Conservation (phyloP, 2,329 filamentous ascomycete genomes). For the Clonostachys solani region DNA sequence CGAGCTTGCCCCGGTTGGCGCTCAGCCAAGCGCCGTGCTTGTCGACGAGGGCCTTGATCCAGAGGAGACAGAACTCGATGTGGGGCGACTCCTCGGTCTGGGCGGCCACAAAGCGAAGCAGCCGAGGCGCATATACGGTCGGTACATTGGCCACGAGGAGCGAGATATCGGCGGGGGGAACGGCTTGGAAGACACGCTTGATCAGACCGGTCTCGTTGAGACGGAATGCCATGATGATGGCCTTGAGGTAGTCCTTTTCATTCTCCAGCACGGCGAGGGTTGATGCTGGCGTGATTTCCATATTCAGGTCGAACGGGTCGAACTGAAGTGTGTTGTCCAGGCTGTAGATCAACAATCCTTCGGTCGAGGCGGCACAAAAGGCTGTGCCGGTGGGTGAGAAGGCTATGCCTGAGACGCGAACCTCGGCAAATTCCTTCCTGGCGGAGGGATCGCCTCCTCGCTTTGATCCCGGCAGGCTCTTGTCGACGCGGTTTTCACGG, state of each 20-base stretch:
- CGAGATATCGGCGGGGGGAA: slow-evolving; percentile 69
- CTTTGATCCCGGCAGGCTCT: slow-evolving; percentile 77
- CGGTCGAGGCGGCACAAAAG: slow-evolving; percentile 93
- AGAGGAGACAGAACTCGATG: slow-evolving; percentile 89
- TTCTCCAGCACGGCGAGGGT: slow-evolving; percentile 65
- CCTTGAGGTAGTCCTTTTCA: slow-evolving; percentile 81
- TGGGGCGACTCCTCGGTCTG: slow-evolving; percentile 89
- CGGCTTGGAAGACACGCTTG: slow-evolving; percentile 78
- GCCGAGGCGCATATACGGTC: slow-evolving; percentile 76
- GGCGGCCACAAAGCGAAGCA: slow-evolving; percentile 82
- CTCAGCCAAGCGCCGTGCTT: slow-evolving; percentile 83
- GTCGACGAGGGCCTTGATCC: slow-evolving; percentile 81
- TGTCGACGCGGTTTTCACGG: slow-evolving; percentile 77
- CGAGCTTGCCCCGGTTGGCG: slow-evolving; percentile 73
- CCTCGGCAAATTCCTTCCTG: slow-evolving; percentile 72
- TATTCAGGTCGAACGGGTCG: slow-evolving; percentile 93
- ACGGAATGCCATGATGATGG: slow-evolving; percentile 94
- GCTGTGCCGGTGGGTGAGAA: slow-evolving; percentile 87
- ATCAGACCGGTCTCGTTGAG: slow-evolving; percentile 83
- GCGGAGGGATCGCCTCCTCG: slow-evolving; percentile 78
- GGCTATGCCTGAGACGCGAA: slow-evolving; percentile 77
- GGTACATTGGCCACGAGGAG: slow-evolving; percentile 79
- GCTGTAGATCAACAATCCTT: slow-evolving; percentile 90
- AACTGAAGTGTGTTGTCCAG: slow-evolving; percentile 82
- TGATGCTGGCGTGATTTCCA: slow-evolving; percentile 85